Evolutionary conservation across 2,329 filamentous ascomycete species (phyloP).

Genomic region (Colletotrichum noveboracense): DNA sequence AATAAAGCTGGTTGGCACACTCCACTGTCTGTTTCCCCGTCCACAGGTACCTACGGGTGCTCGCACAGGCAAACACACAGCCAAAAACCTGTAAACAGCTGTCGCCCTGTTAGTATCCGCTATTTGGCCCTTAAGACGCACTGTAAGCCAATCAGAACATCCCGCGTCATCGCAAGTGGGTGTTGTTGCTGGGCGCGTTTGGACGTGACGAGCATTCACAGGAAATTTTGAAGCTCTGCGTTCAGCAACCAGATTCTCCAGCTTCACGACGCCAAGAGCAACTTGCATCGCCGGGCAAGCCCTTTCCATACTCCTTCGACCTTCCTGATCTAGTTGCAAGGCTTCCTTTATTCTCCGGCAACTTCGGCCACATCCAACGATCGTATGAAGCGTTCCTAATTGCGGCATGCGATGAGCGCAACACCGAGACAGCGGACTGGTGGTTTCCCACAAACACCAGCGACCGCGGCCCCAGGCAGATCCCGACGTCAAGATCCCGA

Average conservation of each 20-base stretch:
- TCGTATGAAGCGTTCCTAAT: constrained; percentile 24
- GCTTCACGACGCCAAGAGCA: constrained; percentile 8
- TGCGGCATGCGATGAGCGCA: constrained; percentile 77
- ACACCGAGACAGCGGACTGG: constrained; percentile 84
- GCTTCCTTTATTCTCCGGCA: not conserved
- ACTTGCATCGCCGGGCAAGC: constrained; percentile 8
- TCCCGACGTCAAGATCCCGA: constrained; percentile 32
- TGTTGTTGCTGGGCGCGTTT: constrained; percentile 34
- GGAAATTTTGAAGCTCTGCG: constrained; percentile 17
- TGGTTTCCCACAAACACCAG: constrained; percentile 79
- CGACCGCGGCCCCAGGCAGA: constrained; percentile 45
- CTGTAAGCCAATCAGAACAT: not conserved
- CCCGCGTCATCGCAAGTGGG: not conserved
- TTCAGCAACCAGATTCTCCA: constrained; percentile 2
- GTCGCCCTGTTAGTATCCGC: constrained; percentile 2
- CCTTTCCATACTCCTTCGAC: not conserved
- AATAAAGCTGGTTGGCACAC: not conserved
- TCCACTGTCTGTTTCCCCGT: not conserved
- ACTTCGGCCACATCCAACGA: not conserved
- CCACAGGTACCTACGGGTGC: not conserved
- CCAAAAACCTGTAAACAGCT: not conserved
- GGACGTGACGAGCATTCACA: constrained; percentile 39
- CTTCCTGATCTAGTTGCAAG: not conserved
- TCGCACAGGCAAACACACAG: not conserved
- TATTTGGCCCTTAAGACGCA: not conserved